A percentile compares a stretch with the other conserved stretches of the same genome.
Evolutionary conservation across 2,329 filamentous ascomycete species (phyloP).

Genomic region (Niveomyces coronatus): DNA sequence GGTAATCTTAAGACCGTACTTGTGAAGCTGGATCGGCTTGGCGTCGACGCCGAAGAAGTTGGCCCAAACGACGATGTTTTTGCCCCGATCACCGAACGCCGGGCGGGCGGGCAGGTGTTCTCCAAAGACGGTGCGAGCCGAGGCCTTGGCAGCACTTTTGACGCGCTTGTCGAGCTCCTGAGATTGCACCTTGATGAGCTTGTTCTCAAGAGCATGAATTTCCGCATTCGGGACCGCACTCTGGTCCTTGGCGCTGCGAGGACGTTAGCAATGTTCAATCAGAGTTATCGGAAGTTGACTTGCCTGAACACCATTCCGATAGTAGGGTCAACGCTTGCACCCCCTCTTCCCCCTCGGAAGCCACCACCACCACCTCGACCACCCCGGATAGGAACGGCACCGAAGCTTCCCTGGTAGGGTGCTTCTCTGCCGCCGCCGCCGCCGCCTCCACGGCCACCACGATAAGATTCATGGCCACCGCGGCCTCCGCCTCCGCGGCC

Average conservation of each 20-base stretch:
- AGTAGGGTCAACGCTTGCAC: conserved; percentile 3
- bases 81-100: conserved; percentile 36
- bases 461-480: conserved; percentile 9
- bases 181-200: conserved; percentile 23
- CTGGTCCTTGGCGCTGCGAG: neutral
- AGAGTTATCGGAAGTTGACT: neutral
- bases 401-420: conserved; percentile 15
- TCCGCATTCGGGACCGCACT: conserved; percentile 17
- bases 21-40: conserved; percentile 27
- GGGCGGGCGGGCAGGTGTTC: conserved; percentile 36
- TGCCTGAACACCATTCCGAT: conserved; percentile 8
- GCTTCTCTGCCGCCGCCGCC: conserved; percentile 13
- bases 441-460: conserved; percentile 14
- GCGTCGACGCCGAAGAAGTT: conserved; percentile 42
- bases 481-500: conserved; percentile 14
- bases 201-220: conserved; percentile 29
- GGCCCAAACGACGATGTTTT: conserved; percentile 35
- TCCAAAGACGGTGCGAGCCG: conserved; percentile 8
- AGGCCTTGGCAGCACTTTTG: conserved; percentile 5
- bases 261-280: neutral
- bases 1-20: conserved; percentile 34
- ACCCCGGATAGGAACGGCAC: conserved; percentile 13
- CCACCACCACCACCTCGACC: conserved; percentile 10
- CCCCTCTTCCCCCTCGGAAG: conserved; percentile 7
- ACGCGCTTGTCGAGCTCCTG: conserved; percentile 2